These are phyloP conservation scores for Helicostylum pulchrum DNA, from an alignment of 192 early-diverging fungal species.

Conservation along the genomic window DNA sequence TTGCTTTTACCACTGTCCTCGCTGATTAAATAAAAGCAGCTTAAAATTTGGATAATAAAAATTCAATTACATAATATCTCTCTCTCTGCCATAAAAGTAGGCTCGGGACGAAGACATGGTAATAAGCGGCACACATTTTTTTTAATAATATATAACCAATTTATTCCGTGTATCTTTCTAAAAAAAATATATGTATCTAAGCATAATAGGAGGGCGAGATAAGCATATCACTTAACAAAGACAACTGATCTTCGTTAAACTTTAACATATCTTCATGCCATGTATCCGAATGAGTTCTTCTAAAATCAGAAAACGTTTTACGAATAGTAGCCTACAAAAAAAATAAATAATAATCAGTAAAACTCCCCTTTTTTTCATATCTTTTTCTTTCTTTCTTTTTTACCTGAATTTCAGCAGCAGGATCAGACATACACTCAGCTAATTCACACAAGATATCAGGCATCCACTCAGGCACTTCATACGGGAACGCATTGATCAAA, in stretches of 20 bases:
- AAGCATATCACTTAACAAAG: constrained; percentile 83
- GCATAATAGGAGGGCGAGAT: constrained; percentile 86
- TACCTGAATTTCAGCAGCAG: constrained; percentile 75
- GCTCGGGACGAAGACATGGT: no score
- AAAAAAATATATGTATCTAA: constrained; percentile 25
- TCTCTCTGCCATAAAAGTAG: no score
- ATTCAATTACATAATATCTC: no score
- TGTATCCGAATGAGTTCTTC: constrained; percentile 90
- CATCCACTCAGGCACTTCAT: constrained; percentile 90
- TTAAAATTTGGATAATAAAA: no score
- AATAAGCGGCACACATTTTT: no score
- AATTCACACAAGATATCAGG: constrained; percentile 79
- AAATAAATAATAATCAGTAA: not conserved
- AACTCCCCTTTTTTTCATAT: not conserved
- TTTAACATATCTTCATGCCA: constrained; percentile 86
- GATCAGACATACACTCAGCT: constrained; percentile 76
- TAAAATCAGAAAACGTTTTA: constrained; percentile 89
- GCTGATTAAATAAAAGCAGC: constrained; percentile 10
- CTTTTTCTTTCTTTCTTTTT: not conserved
- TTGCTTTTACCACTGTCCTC: constrained; percentile 60
- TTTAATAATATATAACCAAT: no score
- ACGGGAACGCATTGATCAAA: constrained; percentile 88
- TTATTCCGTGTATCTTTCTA: no score
- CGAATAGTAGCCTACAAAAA: constrained; percentile 65
- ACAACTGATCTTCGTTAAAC: constrained; percentile 77